Base-by-base conservation (phyloP, 495 filamentous ascomycete genomes). In the Xylaria palmicola region DNA sequence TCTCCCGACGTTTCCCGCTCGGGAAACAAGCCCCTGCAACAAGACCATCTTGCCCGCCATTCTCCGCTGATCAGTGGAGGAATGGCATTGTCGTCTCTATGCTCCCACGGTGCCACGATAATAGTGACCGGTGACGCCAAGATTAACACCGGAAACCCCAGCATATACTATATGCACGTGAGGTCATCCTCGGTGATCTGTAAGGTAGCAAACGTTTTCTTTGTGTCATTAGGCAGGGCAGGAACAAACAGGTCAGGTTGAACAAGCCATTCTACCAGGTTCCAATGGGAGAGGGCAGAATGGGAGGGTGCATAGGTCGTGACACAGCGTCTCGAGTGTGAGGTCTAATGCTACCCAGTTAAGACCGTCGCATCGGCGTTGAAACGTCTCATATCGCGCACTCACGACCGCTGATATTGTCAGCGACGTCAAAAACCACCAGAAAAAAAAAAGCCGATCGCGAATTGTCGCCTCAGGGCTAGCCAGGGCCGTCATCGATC, bases 401-500 rank as follows among this genome's bases (percentile, higher is more conserved):
- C 19, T 6, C 17, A 12, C 29, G 8, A 24, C 3, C 6, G 8
- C 36, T 17, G 20, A 44, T 30, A 39, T 26, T 26, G 15, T 17
- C 5, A 9, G 15, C 29, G 27, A 17, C n/a, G n/a, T n/a, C n/a
- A n/a, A n/a, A n/a, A 45, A 9, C 8, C 24, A 24, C 43, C 6
- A 6, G 26, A 10, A 48, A 3, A 6, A 47, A 26, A 24, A 50
- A 24, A 27, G 26, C 22, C 39, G 55, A 52, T 60, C 57, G 57
- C 57, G 49, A 60, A 52, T 4, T 60, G 19, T 49, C 47, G 45
- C 57, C 47, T 59, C 6, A 20, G 36, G 36, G 32, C 24, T 43
- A 4, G 39, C 12, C 24, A n/a, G n/a, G n/a, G 6, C 39, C 26
- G 19, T 15, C 30, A 12, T 43, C 32, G 13, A 47, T 32, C 30